phyloP scores from a whole-genome alignment of 1,139 yeast genomes.

The Debaryomyces psychrophilus region DNA sequence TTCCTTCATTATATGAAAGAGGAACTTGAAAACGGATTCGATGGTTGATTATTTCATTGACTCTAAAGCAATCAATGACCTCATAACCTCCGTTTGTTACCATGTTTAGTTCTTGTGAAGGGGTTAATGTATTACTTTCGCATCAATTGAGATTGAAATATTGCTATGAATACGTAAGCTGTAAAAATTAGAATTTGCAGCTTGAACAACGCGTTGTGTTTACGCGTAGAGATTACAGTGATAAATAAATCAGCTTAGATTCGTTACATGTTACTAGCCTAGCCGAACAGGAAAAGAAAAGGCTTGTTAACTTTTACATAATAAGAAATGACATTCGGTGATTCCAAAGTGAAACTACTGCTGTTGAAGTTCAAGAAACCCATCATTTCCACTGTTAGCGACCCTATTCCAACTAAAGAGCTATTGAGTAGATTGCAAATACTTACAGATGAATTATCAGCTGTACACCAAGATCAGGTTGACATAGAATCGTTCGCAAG shows the following conservation, averaged over 20 bases:
- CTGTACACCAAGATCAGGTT: slow-evolving; percentile 61
- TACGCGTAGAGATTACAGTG: not conserved
- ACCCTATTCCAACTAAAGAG: slow-evolving; percentile 62
- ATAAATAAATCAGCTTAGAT: not conserved
- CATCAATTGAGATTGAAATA: not conserved
- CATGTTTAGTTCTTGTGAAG: not conserved
- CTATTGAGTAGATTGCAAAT: slow-evolving; percentile 45
- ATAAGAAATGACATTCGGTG: slow-evolving; percentile 5
- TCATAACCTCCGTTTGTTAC: not conserved
- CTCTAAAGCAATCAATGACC: slow-evolving; percentile 32
- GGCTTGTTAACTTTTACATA: not conserved
- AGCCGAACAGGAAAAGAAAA: not conserved
- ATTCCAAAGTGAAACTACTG: not conserved
- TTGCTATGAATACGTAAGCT: not conserved
- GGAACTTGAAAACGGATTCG: slow-evolving; percentile 32
- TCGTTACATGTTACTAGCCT: not conserved
- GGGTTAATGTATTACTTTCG: not conserved
- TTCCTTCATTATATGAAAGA: slow-evolving; percentile 24
- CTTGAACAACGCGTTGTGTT: not conserved
- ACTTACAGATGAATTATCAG: slow-evolving; percentile 63
- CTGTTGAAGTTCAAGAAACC: slow-evolving; percentile 43
- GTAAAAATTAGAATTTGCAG: not conserved
- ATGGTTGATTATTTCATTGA: slow-evolving; percentile 32
- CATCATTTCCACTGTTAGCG: slow-evolving; percentile 56
- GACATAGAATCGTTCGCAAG: slow-evolving; percentile 47